A percentile compares a stretch with the other conserved stretches of the same genome.
phyloP scores from a whole-genome alignment of 140 eudicot species.

The Ambrosia hybrid region DNA sequence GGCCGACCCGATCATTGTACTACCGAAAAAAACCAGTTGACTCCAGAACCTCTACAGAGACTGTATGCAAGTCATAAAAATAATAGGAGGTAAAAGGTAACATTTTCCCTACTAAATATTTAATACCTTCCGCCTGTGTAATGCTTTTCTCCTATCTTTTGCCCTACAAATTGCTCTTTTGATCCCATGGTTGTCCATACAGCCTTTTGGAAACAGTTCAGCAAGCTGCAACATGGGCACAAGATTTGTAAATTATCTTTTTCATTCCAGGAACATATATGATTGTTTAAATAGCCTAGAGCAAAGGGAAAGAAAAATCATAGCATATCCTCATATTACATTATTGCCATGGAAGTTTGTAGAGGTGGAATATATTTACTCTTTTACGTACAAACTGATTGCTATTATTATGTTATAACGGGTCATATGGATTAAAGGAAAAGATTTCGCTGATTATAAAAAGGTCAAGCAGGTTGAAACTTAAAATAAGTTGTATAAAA shows the following conservation, averaged over 20 bases:
- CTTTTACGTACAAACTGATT: neutral
- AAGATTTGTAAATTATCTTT: conserved; percentile 12
- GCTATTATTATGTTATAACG: too few species aligned
- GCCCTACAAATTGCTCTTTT: conserved; percentile 85
- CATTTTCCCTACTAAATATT: neutral
- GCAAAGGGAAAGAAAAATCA: neutral
- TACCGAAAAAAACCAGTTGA: neutral
- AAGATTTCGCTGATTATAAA: neutral
- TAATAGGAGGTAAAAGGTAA: neutral
- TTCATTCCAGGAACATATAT: neutral
- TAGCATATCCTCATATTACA: neutral
- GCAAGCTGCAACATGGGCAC: conserved; percentile 62
- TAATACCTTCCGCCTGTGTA: conserved; percentile 53
- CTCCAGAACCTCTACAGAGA: conserved; percentile 6
- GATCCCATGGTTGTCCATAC: conserved; percentile 86
- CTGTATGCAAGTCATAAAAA: conserved; percentile 5
- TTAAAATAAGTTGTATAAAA: neutral
- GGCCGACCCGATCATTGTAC: neutral
- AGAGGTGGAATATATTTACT: neutral
- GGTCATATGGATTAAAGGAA: neutral
- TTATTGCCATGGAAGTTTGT: too few species aligned
- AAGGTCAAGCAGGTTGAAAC: neutral
- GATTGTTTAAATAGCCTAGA: conserved; percentile 2
- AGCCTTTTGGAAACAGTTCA: conserved; percentile 84
- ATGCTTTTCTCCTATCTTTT: conserved; percentile 62